These are phyloP conservation scores for Otatea glauca DNA, from an alignment of 176 grass and related monocot species.

Conservation along the genomic window DNA sequence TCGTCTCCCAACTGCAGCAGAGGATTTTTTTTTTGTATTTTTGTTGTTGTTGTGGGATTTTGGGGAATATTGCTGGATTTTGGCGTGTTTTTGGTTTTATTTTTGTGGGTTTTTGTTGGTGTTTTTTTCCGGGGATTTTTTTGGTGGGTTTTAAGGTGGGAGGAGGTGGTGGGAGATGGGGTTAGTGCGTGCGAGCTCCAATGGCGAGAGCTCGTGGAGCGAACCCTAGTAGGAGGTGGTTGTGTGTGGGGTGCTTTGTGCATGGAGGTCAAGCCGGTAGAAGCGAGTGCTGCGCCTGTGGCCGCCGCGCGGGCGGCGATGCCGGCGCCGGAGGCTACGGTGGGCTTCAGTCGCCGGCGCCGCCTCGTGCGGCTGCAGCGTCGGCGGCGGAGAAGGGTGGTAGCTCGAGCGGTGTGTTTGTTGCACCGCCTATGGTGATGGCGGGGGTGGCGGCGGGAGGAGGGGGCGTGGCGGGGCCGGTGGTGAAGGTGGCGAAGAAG, in stretches of 20 bases:
- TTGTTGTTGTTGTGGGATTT: slow-evolving; percentile 32
- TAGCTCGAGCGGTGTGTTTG: slow-evolving; percentile 43
- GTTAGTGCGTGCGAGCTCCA: slow-evolving; percentile 39
- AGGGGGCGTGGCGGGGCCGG: not conserved
- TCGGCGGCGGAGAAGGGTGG: slow-evolving; percentile 38
- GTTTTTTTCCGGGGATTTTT: not conserved
- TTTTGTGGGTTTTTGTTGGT: slow-evolving; percentile 26
- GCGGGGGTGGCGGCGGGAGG: not conserved
- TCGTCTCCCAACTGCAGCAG: not conserved
- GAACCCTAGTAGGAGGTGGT: slow-evolving; percentile 22
- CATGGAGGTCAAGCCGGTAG: slow-evolving; percentile 71
- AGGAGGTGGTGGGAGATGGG: slow-evolving; percentile 48
- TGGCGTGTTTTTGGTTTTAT: slow-evolving; percentile 33
- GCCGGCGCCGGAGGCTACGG: slow-evolving; percentile 34
- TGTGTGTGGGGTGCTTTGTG: slow-evolving; percentile 17
- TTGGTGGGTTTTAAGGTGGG: slow-evolving; percentile 3
- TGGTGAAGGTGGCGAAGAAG: slow-evolving; percentile 74
- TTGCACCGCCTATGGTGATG: slow-evolving; percentile 14
- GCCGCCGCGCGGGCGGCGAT: not conserved
- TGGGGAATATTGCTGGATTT: slow-evolving; percentile 32
- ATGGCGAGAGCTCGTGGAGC: slow-evolving; percentile 61
- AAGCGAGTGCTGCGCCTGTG: slow-evolving; percentile 30
- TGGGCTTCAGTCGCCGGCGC: slow-evolving; percentile 35
- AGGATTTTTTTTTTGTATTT: not conserved
- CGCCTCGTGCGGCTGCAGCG: not conserved